Percentiles rank a stretch among this genome's conserved stretches.
These are phyloP conservation scores for Phytophthora meadii DNA, from an alignment of 352 stramenopile genomes.

Conservation along the genomic window DNA sequence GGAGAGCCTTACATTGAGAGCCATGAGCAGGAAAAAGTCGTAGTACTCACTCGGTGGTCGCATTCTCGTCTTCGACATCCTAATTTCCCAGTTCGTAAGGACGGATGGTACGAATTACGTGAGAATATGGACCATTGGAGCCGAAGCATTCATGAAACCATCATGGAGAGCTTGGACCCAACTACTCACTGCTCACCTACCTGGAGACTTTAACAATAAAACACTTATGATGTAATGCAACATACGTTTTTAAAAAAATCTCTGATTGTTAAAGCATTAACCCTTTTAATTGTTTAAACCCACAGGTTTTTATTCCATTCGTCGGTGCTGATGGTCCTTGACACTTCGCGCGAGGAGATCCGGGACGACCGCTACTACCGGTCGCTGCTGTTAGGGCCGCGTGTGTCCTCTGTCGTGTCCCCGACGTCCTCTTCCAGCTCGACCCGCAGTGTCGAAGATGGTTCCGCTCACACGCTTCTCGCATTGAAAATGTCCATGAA, in stretches of 20 bases:
- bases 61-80: slow-evolving; percentile 40
- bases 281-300: too few species aligned
- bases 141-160: slow-evolving; percentile 48
- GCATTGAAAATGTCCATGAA: slow-evolving; percentile 26
- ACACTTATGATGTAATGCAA: too few species aligned
- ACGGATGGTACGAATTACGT: slow-evolving; percentile 43
- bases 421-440: too few species aligned
- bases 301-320: too few species aligned
- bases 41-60: slow-evolving; percentile 53
- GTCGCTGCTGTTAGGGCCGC: slow-evolving; percentile 31
- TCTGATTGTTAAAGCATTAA: too few species aligned
- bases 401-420: slow-evolving; percentile 9
- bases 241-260: too few species aligned
- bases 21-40: slow-evolving; percentile 33
- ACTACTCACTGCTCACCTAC: slow-evolving; percentile 3
- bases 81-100: slow-evolving; percentile 31
- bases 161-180: slow-evolving; percentile 38
- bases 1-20: not conserved
- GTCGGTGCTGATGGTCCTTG: slow-evolving; percentile 14
- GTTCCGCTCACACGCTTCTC: slow-evolving; percentile 32
- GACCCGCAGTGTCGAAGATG: slow-evolving; percentile 20
- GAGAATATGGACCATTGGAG: slow-evolving; percentile 52
- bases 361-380: slow-evolving; percentile 40
- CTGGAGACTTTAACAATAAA: slow-evolving; percentile 14
- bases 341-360: slow-evolving; percentile 26